phyloP scores from a whole-genome alignment of 345 rosid species.

The Cochlearia excelsa region DNA sequence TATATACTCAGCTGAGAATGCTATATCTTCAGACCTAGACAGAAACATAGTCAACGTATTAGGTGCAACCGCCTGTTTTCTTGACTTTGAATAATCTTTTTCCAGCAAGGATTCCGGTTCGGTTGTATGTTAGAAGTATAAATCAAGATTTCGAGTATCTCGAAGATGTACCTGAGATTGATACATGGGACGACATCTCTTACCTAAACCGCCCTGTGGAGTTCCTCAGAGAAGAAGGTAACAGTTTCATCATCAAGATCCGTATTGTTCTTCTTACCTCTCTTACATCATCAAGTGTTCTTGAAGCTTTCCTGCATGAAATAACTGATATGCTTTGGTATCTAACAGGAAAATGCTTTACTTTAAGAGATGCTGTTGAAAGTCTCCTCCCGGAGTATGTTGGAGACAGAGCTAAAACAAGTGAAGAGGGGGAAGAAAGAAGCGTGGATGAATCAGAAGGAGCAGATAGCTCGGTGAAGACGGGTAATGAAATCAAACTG shows the following conservation, averaged over 20 bases:
- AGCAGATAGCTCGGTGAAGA: constrained; percentile 23
- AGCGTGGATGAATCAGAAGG: constrained; percentile 22
- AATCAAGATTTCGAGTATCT: constrained; percentile 59
- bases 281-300: no score
- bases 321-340: constrained; percentile 6
- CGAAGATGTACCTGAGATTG: constrained; percentile 59
- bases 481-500: constrained; percentile 59
- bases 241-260: neutral
- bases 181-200: constrained; percentile 80
- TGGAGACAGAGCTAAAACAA: constrained; percentile 29
- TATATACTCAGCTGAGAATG: constrained; percentile 22
- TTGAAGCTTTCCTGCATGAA: constrained; percentile 6
- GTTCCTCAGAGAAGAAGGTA: constrained; percentile 70
- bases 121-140: constrained; percentile 61
- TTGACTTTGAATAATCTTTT: constrained; percentile 2
- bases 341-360: constrained; percentile 64
- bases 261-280: constrained; percentile 3
- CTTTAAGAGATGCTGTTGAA: constrained; percentile 58
- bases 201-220: constrained; percentile 75
- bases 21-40: neutral
- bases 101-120: constrained; percentile 80
- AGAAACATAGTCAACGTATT: neutral
- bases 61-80: neutral
- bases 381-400: constrained; percentile 57
- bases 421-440: constrained; percentile 33